Evolutionary conservation across 768 basidiomycete species (phyloP), one percentile per base, ranked within the genome.

Genomic region (Hericium alpestre): DNA sequence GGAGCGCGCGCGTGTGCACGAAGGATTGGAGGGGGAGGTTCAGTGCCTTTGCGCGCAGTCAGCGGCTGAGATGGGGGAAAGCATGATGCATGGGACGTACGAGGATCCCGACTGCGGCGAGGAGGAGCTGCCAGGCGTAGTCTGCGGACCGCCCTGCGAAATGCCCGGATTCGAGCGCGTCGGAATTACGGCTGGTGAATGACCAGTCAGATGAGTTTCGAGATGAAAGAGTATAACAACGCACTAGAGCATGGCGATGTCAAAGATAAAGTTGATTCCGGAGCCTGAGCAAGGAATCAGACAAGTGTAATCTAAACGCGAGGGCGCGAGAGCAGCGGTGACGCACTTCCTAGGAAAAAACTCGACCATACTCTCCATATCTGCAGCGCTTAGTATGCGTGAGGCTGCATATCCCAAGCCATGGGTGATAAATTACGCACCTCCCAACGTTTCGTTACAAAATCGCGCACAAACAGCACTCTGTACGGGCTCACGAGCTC

Each of bases 301-400:
- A 52, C 37, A 27, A n/a, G n/a, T n/a, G n/a, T n/a, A n/a, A n/a
- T n/a, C n/a, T 20, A 12, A 12, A 23, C 32, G 10, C 10, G 15
- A 18, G 41, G 13, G 46, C 37, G n/a, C 23, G 32, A 6, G 40
- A 20, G 16, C 10, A 20, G 25, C 27, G 32, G 32, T 32, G 25
- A 55, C 58, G 52, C 40, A 79, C 87, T 76, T 63, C 86, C 89
- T 11, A 85, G 69, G 66, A 90, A 88, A 72, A 90, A 84, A 49
- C 83, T 84, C 1, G 87, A 83, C 65, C 77, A 82, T 3, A 83
- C 61, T 65, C 89, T 75, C 88, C 89, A 90, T 49, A 90, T 37
- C 87, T 90, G 64, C 41, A 47, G 15, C 32, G 50, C 18, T 40
- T 55, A 10, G 5, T 10, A 20, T 11, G 22, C 59, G n/a, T 39